These are phyloP conservation scores for Schizonepeta tenuifolia DNA, from an alignment of 257 asterid genomes.

Conservation along the genomic window DNA sequence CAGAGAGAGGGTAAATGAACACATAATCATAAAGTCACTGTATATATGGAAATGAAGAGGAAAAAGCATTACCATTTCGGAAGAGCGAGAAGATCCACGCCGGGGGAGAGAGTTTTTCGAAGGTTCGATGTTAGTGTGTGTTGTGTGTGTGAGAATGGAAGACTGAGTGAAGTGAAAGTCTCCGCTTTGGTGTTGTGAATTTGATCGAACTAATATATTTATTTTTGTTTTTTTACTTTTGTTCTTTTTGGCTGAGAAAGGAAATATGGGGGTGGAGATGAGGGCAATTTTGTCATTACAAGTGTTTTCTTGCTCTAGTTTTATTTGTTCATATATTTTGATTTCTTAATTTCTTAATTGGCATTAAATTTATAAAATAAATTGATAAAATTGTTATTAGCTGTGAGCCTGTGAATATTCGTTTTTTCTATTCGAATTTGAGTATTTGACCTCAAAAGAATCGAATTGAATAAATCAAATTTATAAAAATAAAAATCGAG, in stretches of 20 bases:
- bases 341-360: too few relatives aligned
- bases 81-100: constrained; percentile 18
- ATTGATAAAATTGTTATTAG: too few relatives aligned
- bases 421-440: too few relatives aligned
- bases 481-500: too few relatives aligned
- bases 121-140: constrained; percentile 22
- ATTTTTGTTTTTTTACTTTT: neutral
- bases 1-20: neutral
- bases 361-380: too few relatives aligned
- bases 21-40: neutral
- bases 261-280: neutral
- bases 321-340: neutral
- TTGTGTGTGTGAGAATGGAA: constrained; percentile 13
- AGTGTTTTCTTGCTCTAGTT: neutral
- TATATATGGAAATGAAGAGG: neutral
- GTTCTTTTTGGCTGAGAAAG: neutral
- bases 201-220: neutral
- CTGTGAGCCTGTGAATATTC: too few relatives aligned
- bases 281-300: neutral
- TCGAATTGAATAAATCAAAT: too few relatives aligned
- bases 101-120: constrained; percentile 6
- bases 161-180: neutral
- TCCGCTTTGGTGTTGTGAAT: neutral
- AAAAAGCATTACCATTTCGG: constrained; percentile 30
- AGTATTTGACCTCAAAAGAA: too few relatives aligned